Evolutionary conservation across 2,329 filamentous ascomycete genomes (phyloP).

Genomic region (Emergomyces orientalis): DNA sequence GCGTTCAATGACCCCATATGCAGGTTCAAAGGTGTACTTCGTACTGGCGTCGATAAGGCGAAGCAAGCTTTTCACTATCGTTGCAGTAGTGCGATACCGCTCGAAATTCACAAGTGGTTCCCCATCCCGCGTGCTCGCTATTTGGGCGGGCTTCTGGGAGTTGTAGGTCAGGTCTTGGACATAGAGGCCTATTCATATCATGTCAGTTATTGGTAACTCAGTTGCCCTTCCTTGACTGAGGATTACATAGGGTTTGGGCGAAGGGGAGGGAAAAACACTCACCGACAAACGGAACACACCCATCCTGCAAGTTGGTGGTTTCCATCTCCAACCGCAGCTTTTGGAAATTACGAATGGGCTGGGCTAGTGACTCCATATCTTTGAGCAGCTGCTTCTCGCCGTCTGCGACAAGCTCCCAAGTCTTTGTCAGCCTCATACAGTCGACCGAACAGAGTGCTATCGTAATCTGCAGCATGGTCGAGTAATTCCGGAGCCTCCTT

Average conservation of each 20-base stretch:
- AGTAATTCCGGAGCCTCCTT: slow-evolving; percentile 53
- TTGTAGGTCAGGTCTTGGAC: slow-evolving; percentile 60
- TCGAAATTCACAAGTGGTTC: slow-evolving; percentile 59
- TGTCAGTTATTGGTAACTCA: slow-evolving; percentile 1
- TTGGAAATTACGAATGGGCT: slow-evolving; percentile 55
- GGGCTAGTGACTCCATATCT: slow-evolving; percentile 52
- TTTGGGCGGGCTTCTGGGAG: slow-evolving; percentile 53
- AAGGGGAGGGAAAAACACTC: slow-evolving; percentile 18
- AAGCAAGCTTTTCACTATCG: slow-evolving; percentile 55
- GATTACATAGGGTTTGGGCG: not conserved
- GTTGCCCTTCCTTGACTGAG: not conserved
- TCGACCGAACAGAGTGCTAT: slow-evolving; percentile 54
- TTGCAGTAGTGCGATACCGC: slow-evolving; percentile 54
- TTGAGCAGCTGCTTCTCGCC: slow-evolving; percentile 47
- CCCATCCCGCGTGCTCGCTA: slow-evolving; percentile 38
- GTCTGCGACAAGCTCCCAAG: slow-evolving; percentile 49
- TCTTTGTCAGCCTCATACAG: slow-evolving; percentile 47
- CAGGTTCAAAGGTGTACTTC: slow-evolving; percentile 50
- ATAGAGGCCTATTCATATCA: slow-evolving; percentile 43
- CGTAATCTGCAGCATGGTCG: slow-evolving; percentile 56
- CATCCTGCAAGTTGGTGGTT: slow-evolving; percentile 47
- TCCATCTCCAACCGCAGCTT: slow-evolving; percentile 57
- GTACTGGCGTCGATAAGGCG: slow-evolving; percentile 55
- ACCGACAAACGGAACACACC: slow-evolving; percentile 59
- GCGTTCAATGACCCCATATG: slow-evolving; percentile 50